phyloP scores from a whole-genome alignment of 805 yeast species.

The Cyberlindnera galapagoensis region DNA sequence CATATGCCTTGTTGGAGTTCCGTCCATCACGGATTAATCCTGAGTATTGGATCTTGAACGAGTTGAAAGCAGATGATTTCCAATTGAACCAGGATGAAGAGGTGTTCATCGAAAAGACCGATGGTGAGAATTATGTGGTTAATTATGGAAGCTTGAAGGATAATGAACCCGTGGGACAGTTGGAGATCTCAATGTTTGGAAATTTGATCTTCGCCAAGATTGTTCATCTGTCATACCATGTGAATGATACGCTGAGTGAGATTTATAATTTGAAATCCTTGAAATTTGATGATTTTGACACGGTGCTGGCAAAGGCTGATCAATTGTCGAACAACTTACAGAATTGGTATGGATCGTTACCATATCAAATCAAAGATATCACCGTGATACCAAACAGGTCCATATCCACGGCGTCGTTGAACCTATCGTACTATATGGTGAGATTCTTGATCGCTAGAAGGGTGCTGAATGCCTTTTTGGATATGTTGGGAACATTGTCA shows the following conservation, averaged over 20 bases:
- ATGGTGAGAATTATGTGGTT: constrained; percentile 11
- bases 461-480: constrained; percentile 18
- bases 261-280: constrained; percentile 22
- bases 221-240: constrained; percentile 20
- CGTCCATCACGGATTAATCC: constrained; percentile 20
- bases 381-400: constrained; percentile 6
- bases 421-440: constrained; percentile 18
- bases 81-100: constrained; percentile 16
- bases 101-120: constrained; percentile 14
- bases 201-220: constrained; percentile 22
- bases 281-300: constrained; percentile 20
- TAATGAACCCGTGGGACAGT: constrained; percentile 1
- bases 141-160: constrained; percentile 8
- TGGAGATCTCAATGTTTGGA: constrained; percentile 12
- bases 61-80: constrained; percentile 17
- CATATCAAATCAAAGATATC: constrained; percentile 12
- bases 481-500: constrained; percentile 7
- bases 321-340: constrained; percentile 13
- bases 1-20: constrained; percentile 23
- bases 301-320: constrained; percentile 11
- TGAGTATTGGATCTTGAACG: constrained; percentile 23
- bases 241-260: constrained; percentile 18
- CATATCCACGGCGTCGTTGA: constrained; percentile 19
- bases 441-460: constrained; percentile 21
- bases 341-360: constrained; percentile 21